A percentile compares a stretch with the other conserved stretches of the same genome.
Evolutionary conservation across 352 stramenopile genomes (phyloP).

Genomic region (Globisporangium parvum): DNA sequence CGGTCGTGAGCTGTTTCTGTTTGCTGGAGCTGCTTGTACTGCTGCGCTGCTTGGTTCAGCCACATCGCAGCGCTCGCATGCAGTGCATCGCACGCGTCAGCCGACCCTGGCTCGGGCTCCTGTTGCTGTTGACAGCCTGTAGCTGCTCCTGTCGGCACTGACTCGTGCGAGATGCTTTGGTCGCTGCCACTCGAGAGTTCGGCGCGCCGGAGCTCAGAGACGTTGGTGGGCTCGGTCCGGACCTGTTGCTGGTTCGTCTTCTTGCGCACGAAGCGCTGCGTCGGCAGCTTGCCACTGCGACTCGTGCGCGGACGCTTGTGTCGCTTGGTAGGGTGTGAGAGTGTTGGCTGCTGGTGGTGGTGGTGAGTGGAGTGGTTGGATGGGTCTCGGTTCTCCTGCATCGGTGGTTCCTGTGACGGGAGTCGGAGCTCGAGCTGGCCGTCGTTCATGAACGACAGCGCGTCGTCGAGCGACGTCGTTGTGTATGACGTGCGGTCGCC

Average conservation of each 20-base stretch:
- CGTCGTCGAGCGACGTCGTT: constrained; percentile 10
- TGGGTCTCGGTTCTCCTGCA: not conserved
- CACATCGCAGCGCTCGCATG: constrained; percentile 22
- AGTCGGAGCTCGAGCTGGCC: constrained; percentile 1
- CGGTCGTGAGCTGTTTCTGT: constrained; percentile 32
- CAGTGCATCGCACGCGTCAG: not conserved
- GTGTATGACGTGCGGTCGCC: not conserved
- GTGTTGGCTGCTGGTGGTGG: not conserved
- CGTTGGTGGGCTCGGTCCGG: not conserved
- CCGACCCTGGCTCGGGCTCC: too few species aligned
- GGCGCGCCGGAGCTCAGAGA: not conserved
- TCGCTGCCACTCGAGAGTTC: not conserved
- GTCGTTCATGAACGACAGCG: constrained; percentile 10
- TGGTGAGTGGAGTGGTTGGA: not conserved
- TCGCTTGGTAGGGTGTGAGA: not conserved
- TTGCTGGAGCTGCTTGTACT: constrained; percentile 37
- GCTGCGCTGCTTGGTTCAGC: constrained; percentile 33
- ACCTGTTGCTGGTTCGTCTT: not conserved
- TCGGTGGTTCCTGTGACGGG: too few species aligned
- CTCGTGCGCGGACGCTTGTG: not conserved
- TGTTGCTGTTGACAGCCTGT: too few species aligned
- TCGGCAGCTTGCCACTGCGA: not conserved
- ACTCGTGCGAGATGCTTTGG: not conserved
- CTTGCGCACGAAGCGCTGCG: not conserved
- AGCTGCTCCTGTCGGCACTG: too few species aligned